A percentile compares a stretch with the other conserved stretches of the same genome.
Evolutionary conservation across 306 rosid species (phyloP).

Genomic region (Pterocarpus macrocarpus): DNA sequence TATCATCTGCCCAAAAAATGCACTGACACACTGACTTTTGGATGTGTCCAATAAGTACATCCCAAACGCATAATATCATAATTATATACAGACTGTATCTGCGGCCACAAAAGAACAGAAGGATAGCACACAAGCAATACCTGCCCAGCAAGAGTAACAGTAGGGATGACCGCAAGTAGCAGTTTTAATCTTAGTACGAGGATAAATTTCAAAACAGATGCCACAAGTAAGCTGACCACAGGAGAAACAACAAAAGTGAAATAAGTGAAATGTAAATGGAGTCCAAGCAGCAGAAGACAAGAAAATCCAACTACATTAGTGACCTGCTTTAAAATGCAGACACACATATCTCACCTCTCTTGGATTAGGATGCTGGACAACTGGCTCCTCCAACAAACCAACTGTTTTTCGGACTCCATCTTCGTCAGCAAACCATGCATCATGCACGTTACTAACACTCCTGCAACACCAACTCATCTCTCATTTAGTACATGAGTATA

Average conservation of each 20-base stretch:
- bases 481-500: constrained; percentile 23
- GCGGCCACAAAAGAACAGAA: constrained; percentile 13
- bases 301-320: neutral
- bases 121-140: constrained; percentile 41
- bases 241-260: neutral
- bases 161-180: constrained; percentile 79
- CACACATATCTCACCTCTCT: constrained; percentile 54
- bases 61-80: neutral
- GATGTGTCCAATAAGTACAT: neutral
- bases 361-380: constrained; percentile 46
- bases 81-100: constrained; percentile 1
- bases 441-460: constrained; percentile 74
- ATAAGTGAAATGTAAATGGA: constrained; percentile 12
- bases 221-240: constrained; percentile 68
- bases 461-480: constrained; percentile 47
- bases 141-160: constrained; percentile 75
- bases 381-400: constrained; percentile 71
- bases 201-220: constrained; percentile 72
- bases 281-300: constrained; percentile 11
- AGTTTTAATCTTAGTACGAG: constrained; percentile 51
- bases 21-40: neutral
- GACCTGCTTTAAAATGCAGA: constrained; percentile 29
- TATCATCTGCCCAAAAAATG: neutral
- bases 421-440: constrained; percentile 87
- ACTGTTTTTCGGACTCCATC: constrained; percentile 60